These are phyloP conservation scores for Mortierella sp. DNA, from an alignment of 371 early-diverging fungal genomes.

Conservation along the genomic window DNA sequence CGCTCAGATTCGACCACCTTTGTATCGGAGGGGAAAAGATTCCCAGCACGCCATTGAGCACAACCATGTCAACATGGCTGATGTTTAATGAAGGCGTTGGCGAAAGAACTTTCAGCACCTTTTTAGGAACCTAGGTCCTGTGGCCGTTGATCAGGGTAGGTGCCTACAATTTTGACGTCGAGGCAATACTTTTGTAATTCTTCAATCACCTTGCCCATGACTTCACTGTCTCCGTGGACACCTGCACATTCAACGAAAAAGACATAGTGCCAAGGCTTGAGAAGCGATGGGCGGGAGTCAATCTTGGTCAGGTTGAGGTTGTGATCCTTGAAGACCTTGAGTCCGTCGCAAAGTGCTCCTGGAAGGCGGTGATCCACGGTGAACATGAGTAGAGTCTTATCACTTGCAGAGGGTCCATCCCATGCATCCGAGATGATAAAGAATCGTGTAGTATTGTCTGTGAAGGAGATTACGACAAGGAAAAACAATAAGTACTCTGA, in stretches of 20 bases:
- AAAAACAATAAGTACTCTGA: too few species aligned
- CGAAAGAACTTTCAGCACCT: background rate
- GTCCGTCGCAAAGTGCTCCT: conserved; percentile 88
- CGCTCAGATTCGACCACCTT: too few species aligned
- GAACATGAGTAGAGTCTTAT: conserved; percentile 84
- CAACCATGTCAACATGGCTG: background rate
- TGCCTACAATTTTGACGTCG: conserved; percentile 83
- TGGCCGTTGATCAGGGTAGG: conserved; percentile 81
- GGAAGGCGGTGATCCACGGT: conserved; percentile 91
- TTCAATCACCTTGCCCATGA: conserved; percentile 67
- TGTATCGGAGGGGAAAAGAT: background rate
- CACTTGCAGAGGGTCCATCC: conserved; percentile 76
- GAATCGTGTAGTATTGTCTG: conserved; percentile 92
- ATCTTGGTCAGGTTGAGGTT: conserved; percentile 90
- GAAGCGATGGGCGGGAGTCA: conserved; percentile 88
- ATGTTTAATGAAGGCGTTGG: background rate
- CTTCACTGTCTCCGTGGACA: conserved; percentile 75
- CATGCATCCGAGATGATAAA: conserved; percentile 83
- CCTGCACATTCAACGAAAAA: conserved; percentile 92
- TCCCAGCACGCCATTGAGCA: conserved; percentile 12
- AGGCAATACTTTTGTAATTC: conserved; percentile 77
- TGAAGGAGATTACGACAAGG: background rate
- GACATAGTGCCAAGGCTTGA: conserved; percentile 90
- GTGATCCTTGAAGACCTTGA: conserved; percentile 85
- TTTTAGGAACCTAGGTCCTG: conserved; percentile 24